Conservation (phyloP, 2,329 filamentous ascomycete genomes). For the Fusarium sp. region DNA sequence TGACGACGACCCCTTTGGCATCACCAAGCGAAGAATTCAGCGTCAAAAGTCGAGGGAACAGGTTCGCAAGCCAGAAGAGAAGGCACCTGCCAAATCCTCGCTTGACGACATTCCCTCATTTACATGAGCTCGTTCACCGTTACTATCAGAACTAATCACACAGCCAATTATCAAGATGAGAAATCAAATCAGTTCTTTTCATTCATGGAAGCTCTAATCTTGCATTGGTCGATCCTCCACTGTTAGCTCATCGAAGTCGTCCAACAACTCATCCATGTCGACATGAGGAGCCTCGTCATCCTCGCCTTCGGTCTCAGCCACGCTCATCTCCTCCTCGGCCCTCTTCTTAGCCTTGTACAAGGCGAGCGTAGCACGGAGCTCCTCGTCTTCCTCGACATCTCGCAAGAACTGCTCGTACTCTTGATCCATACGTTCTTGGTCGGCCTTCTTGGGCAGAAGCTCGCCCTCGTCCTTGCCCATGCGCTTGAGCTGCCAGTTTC, state of each 20-base stretch:
- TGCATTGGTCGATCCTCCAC: constrained; percentile 56
- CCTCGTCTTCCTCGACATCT: constrained; percentile 95
- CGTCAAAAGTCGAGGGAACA: constrained; percentile 51
- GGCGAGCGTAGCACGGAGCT: constrained; percentile 84
- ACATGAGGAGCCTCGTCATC: constrained; percentile 78
- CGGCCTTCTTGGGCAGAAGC: constrained; percentile 84
- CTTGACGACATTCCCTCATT: constrained; percentile 56
- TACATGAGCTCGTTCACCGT: constrained; percentile 43
- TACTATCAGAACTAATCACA: background rate
- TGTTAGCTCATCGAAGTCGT: constrained; percentile 89
- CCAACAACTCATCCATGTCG: constrained; percentile 84
- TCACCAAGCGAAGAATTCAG: constrained; percentile 49
- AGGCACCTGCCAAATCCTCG: constrained; percentile 24
- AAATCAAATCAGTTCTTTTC: constrained; percentile 44
- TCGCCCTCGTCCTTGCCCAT: constrained; percentile 93
- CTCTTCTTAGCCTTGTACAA: constrained; percentile 80
- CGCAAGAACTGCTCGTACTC: constrained; percentile 98
- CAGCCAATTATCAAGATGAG: background rate
- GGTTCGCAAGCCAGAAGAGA: constrained; percentile 38
- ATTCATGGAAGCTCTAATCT: constrained; percentile 37
- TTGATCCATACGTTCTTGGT: constrained; percentile 87
- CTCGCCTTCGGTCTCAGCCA: constrained; percentile 71
- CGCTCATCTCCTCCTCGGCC: constrained; percentile 73
- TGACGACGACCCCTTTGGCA: constrained; percentile 54
- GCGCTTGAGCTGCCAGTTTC: constrained; percentile 95